phyloP scores from a whole-genome alignment of 495 filamentous ascomycete species.

The Articulospora tetracladia region DNA sequence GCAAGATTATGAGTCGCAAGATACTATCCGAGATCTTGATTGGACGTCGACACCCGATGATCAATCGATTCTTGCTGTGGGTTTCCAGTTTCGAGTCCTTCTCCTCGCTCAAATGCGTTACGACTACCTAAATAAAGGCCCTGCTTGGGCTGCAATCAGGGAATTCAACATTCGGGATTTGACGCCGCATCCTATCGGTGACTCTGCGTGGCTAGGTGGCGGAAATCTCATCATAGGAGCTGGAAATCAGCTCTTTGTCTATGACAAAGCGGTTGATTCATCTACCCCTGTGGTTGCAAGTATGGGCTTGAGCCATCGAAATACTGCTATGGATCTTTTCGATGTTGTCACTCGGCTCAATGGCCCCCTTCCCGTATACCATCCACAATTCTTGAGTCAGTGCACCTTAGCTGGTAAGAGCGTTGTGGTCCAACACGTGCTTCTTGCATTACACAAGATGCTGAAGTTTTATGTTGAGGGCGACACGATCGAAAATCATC shows the following conservation, averaged over 20 bases:
- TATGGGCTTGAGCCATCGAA: conserved; percentile 55
- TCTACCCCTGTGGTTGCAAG: conserved; percentile 58
- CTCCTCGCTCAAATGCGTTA: conserved; percentile 90
- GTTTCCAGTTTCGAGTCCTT: conserved; percentile 79
- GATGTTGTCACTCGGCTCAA: conserved; percentile 79
- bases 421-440: conserved; percentile 65
- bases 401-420: conserved; percentile 82
- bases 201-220: conserved; percentile 83
- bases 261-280: conserved; percentile 68
- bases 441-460: conserved; percentile 70
- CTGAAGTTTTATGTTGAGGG: conserved; percentile 82
- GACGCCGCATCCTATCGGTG: conserved; percentile 89
- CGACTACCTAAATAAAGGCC: conserved; percentile 86
- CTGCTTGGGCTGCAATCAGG: conserved; percentile 82
- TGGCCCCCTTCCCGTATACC: conserved; percentile 85
- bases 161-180: conserved; percentile 78
- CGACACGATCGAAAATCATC: conserved; percentile 74
- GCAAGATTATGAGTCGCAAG: conserved; percentile 65
- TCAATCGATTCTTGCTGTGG: conserved; percentile 88
- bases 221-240: conserved; percentile 83
- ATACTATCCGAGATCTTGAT: conserved; percentile 81
- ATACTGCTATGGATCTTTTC: conserved; percentile 60
- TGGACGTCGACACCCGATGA: conserved; percentile 93
- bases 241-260: conserved; percentile 90
- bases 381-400: conserved; percentile 88